These are phyloP conservation scores for Candida schatavii DNA, from an alignment of 805 yeast species.

Conservation along the genomic window DNA sequence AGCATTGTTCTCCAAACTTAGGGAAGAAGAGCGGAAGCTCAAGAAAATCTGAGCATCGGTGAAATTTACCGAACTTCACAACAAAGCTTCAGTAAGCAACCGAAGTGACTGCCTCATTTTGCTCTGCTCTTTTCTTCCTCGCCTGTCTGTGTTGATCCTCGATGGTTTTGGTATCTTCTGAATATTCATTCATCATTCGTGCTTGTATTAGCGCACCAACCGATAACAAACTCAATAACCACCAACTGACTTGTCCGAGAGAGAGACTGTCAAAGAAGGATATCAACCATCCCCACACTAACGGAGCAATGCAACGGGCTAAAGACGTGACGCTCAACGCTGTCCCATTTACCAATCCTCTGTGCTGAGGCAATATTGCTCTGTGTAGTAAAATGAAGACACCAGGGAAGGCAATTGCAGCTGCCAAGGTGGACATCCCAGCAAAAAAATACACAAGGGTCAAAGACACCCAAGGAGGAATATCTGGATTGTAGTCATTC, in stretches of 20 bases:
- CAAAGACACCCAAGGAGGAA: slow-evolving; percentile 18
- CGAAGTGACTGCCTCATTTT: too few species aligned
- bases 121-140: too few species aligned
- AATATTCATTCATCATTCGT: slow-evolving; percentile 23
- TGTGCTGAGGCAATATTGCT: slow-evolving; percentile 49
- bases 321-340: slow-evolving; percentile 51
- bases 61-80: too few species aligned
- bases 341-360: slow-evolving; percentile 60
- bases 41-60: too few species aligned
- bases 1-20: too few species aligned
- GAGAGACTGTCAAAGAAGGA: slow-evolving; percentile 23
- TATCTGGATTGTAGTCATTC: slow-evolving; percentile 27
- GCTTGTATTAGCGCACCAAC: slow-evolving; percentile 17
- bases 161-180: slow-evolving; percentile 19
- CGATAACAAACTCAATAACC: slow-evolving; percentile 23
- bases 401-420: slow-evolving; percentile 52
- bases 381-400: slow-evolving; percentile 53
- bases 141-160: slow-evolving; percentile 1
- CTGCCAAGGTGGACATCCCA: slow-evolving; percentile 31
- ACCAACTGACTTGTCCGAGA: slow-evolving; percentile 32
- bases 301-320: slow-evolving; percentile 58
- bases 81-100: too few species aligned
- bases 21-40: too few species aligned
- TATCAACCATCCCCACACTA: slow-evolving; percentile 50
- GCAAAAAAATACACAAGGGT: slow-evolving; percentile 25